Evolutionary conservation across 192 early-diverging fungal species (phyloP), one percentile per base, ranked within the genome.

Genomic region (Ambispora gerdemannii): DNA sequence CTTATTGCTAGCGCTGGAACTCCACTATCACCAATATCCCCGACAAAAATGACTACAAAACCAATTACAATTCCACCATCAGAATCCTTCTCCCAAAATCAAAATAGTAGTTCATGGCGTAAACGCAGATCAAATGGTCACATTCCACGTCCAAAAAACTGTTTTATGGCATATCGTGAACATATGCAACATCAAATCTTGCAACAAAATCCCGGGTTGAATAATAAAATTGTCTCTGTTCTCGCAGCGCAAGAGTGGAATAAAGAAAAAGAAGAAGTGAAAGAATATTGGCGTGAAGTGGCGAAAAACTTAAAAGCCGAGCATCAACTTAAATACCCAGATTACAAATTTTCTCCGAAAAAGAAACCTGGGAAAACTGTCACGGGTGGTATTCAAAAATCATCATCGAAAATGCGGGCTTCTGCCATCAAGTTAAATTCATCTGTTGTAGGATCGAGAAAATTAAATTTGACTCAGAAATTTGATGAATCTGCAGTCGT

Each of bases 131-230:
- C 34, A 24, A 71, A 34, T 25, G 66, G 66, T 20, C 76, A 73
- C 22, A 67, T 77, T 35, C 78, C 78, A 31, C 70, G 78, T 4
- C 78, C 78, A 10, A 49, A 68, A 24, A 80, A 80, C 56, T 75
- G 72, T 4, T 80, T 80, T 27, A 32, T 80, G 10, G 71, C 76
- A n/a, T 80, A 75, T 33, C 75, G 78, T 28, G 76, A 63, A 50
- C 81, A 87, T n/a, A 81, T 88, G 50, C 77, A 84, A 63, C 82
- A 78, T 15, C 68, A 77, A 11, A 31, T 67, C 13, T 67, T 72
- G 1, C 33, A 47, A 25, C 22, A 59, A 11, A 70, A 60, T 27
- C 49, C 61, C 15, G 73, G 75, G 7, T 19, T 77, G 27, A 72
- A 73, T 43, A 76, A 75, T 10, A 63, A 75, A 8, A 19, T 60